Evolutionary conservation across 2,329 filamentous ascomycete species (phyloP).

Genomic region (Xylaria sp.): DNA sequence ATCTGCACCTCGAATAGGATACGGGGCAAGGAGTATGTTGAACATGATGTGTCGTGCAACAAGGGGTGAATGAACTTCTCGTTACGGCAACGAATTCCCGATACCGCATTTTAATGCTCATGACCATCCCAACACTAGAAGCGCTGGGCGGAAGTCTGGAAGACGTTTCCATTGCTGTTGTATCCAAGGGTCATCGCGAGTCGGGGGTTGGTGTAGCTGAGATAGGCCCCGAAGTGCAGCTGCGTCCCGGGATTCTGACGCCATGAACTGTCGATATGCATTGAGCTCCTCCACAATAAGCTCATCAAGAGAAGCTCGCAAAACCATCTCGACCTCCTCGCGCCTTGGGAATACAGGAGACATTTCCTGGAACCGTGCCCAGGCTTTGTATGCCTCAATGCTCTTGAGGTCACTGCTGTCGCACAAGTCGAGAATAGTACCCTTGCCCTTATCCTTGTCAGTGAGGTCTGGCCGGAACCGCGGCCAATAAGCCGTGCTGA

Average conservation of each 20-base stretch:
- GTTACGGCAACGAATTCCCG: neutral
- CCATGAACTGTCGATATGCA: conserved; percentile 25
- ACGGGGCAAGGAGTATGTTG: neutral
- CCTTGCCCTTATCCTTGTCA: conserved; percentile 36
- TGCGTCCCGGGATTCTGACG: conserved; percentile 1
- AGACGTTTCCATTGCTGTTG: conserved; percentile 34
- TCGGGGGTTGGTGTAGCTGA: conserved; percentile 7
- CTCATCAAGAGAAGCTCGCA: conserved; percentile 32
- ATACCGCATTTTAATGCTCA: conserved; percentile 6
- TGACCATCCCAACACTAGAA: conserved; percentile 38
- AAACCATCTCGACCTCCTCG: conserved; percentile 35
- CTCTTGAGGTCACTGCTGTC: conserved; percentile 32
- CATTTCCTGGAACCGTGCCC: conserved; percentile 40
- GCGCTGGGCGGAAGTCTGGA: conserved; percentile 37
- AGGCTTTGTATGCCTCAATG: conserved; percentile 36
- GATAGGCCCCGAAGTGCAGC: neutral
- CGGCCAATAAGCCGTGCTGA: conserved; percentile 39
- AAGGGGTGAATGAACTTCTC: neutral
- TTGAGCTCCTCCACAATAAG: conserved; percentile 34
- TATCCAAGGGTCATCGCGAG: conserved; percentile 35
- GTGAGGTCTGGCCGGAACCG: conserved; percentile 37
- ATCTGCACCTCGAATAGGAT: neutral
- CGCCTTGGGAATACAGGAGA: conserved; percentile 35
- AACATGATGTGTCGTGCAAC: neutral
- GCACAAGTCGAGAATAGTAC: conserved; percentile 39